Conservation (phyloP, 2,329 filamentous ascomycete genomes). For the Neofusicoccum parvum region DNA sequence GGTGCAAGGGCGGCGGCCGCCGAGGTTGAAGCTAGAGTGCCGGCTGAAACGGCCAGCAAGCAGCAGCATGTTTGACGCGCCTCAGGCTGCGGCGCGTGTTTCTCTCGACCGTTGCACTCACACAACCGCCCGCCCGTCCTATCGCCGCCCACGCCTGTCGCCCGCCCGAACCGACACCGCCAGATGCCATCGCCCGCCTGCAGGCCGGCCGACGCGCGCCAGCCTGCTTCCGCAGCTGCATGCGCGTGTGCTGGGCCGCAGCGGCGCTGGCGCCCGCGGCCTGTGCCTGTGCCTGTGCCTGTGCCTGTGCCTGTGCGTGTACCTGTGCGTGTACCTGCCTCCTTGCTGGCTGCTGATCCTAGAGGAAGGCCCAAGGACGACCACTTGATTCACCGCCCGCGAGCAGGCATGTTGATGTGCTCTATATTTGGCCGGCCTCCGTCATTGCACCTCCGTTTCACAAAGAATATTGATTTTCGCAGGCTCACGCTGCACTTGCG, state of each 20-base stretch:
- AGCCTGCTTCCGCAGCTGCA: not conserved
- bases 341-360: conserved; percentile 5
- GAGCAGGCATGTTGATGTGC: not conserved
- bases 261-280: too few relatives aligned
- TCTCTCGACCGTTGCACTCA: conserved; percentile 8
- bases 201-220: not conserved
- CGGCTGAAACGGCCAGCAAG: not conserved
- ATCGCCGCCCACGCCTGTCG: not conserved
- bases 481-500: too few relatives aligned
- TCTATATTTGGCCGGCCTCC: conserved; percentile 3
- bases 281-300: too few relatives aligned
- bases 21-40: not conserved
- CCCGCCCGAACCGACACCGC: not conserved
- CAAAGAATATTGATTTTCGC: not conserved
- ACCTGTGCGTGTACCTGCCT: not conserved
- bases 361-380: not conserved
- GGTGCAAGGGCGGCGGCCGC: not conserved
- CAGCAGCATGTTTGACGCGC: not conserved
- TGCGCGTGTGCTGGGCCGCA: not conserved
- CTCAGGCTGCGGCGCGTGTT: not conserved
- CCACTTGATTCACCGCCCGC: not conserved
- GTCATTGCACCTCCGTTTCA: conserved; percentile 3
- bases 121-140: not conserved
- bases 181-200: not conserved
- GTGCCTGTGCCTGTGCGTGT: too few relatives aligned